Base-by-base conservation (phyloP, 176 grass and related monocot species). In the Oropetium thomaeum region DNA sequence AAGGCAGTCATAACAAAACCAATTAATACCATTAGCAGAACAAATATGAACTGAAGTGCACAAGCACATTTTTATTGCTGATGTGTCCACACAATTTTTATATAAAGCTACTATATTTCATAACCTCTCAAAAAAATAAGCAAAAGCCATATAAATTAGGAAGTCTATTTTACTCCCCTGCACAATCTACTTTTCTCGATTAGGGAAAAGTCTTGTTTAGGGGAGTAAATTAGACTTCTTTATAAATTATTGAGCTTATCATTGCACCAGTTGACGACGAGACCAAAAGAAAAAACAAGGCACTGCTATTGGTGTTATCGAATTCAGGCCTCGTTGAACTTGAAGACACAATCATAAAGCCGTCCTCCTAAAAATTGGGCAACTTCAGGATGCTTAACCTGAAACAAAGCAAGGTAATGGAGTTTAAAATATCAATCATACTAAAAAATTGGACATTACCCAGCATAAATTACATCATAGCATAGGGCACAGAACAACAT, bases 271-370 rank as follows among this genome's bases (percentile, higher is more conserved):
- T n/a, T 37, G 27, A 68, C 22, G 31, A 52, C 17, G 40, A 26
- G 25, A 33, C 59, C 33, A 81, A 39, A 57, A 10, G n/a, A 37
- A 65, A 59, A 81, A 47, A 4, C 7, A 54, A 69, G n/a, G 68
- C 35, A 75, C 6, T 58, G 35, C 11, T 1, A 16, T 39, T 8
- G 0, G 62, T 40, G 28, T 38, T 19, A 66, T 67, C 59, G 47
- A 75, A n/a, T 60, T 93, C 81, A 86, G 73, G 93, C 84, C 85
- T 90, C 96, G 16, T 87, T 92, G 70, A 93, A 99, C 82, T 92
- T 95, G 82, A 99, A 99, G 48, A 99, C 89, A 47, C 96, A 90
- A 86, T 99, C 96, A 73, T 99, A 99, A 75, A 99, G 87, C 85
- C 91, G 85, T 68, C 96, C 91, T 67, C 91, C 96, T 76, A 99